These are phyloP conservation scores for Pinus tabuliformis DNA, from an alignment of 75 land plant species.

Conservation along the genomic window DNA sequence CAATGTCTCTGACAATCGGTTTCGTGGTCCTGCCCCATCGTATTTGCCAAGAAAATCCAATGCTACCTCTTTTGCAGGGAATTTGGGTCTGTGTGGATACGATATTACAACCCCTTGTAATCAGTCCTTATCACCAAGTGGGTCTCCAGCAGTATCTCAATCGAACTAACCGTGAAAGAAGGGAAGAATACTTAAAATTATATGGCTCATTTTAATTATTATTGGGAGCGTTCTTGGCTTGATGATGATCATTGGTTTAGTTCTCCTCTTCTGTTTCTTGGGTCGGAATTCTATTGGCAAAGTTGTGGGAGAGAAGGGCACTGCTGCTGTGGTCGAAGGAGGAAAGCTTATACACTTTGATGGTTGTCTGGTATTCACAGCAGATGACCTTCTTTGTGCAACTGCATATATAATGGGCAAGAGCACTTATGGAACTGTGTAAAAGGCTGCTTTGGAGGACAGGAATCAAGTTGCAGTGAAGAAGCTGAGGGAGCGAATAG, in stretches of 20 bases:
- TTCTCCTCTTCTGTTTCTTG: constrained; percentile 48
- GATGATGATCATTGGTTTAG: constrained; percentile 45
- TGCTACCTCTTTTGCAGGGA: constrained; percentile 58
- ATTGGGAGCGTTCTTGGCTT: constrained; percentile 52
- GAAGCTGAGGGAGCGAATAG: constrained; percentile 79
- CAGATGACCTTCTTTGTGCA: constrained; percentile 87
- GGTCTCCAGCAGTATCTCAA: not conserved
- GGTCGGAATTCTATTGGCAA: constrained; percentile 24
- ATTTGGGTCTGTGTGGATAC: constrained; percentile 71
- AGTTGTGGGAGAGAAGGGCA: constrained; percentile 10
- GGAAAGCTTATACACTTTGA: constrained; percentile 85
- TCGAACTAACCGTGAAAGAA: not conserved
- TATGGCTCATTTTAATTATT: constrained; percentile 63
- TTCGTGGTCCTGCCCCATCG: constrained; percentile 58
- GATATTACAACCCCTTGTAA: constrained; percentile 37
- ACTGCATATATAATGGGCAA: constrained; percentile 93
- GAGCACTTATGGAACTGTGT: constrained; percentile 90
- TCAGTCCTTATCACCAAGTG: constrained; percentile 22
- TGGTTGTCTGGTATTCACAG: constrained; percentile 70
- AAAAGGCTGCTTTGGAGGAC: constrained; percentile 81
- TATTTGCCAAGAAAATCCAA: constrained; percentile 48
- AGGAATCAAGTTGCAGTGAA: constrained; percentile 83
- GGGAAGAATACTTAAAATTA: constrained; percentile 29
- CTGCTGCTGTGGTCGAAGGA: constrained; percentile 26
- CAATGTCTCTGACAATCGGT: constrained; percentile 73